Percentiles rank a stretch among this genome's conserved stretches.
These are phyloP conservation scores for Caryopteris hybrid DNA, from an alignment of 305 asterid genomes.

Conservation along the genomic window DNA sequence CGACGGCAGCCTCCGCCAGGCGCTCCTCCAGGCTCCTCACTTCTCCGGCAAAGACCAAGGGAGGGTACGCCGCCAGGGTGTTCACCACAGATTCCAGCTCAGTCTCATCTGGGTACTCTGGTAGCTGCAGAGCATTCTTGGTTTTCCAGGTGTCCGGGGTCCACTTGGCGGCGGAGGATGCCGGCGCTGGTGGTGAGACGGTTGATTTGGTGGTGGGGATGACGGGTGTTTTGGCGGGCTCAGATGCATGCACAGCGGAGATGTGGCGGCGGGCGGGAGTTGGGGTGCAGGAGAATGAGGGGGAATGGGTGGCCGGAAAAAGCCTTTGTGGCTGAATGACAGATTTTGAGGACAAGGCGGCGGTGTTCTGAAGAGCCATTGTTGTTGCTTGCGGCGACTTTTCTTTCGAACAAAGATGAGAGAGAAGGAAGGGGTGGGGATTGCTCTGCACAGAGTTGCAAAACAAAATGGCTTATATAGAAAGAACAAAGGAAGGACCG, in stretches of 20 bases:
- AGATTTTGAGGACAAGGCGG: conserved; percentile 46
- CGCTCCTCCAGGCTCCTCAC: conserved; percentile 72
- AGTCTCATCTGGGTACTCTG: conserved; percentile 57
- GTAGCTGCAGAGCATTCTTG: conserved; percentile 71
- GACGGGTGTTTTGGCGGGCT: conserved; percentile 53
- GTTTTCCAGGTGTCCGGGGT: conserved; percentile 55
- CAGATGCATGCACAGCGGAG: conserved; percentile 72
- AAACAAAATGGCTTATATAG: conserved; percentile 20
- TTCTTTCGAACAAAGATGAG: background rate
- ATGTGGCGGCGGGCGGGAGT: conserved; percentile 36
- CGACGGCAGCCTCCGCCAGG: conserved; percentile 72
- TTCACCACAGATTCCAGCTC: conserved; percentile 54
- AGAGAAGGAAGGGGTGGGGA: background rate
- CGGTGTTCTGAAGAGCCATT: conserved; percentile 62
- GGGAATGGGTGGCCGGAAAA: conserved; percentile 23
- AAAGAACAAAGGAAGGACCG: background rate
- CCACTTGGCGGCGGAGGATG: conserved; percentile 43
- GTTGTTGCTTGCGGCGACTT: background rate
- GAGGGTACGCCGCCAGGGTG: conserved; percentile 61
- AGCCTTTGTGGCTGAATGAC: conserved; percentile 32
- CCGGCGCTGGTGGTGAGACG: conserved; percentile 16
- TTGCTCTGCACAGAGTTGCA: background rate
- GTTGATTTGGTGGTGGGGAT: conserved; percentile 18
- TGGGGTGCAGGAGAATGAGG: conserved; percentile 20
- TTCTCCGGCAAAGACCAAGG: conserved; percentile 81